Base-by-base conservation (phyloP, 2,329 filamentous ascomycete genomes). In the Monosporascus sp. region DNA sequence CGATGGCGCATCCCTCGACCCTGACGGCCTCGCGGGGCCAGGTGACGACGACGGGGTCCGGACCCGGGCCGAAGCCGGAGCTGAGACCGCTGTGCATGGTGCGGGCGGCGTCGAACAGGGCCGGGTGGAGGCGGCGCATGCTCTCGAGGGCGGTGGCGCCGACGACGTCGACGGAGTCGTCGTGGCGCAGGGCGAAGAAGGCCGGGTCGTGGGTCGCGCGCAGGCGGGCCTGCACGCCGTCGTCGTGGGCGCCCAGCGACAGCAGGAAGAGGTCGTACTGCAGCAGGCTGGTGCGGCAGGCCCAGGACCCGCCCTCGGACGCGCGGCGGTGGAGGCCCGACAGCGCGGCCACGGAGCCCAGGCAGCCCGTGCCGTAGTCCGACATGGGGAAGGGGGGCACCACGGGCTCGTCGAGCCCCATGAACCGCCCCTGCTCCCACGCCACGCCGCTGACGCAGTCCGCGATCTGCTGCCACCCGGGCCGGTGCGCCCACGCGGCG, bases 381-480 rank as follows among this genome's bases (percentile, higher is more conserved):
- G 78, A 82, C 58, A 84, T 83, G 31, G 81, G 81, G 54, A 85
- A 84, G 0, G 84, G 84, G 46, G 85, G 85, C 0, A 88, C 81
- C 1, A 88, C 78, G 17, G 85, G 84, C 62, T 87, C 84, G 35
- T 79, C 64, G 14, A 71, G 58, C 3, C 70, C 67, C 63, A 73
- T 69, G 56, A 73, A 74, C 26, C 56, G 58, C 27, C 70, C 71
- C 52, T 72, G 68, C 46, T 70, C 62, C 63, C 65, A 69, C 5
- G 69, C 65, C 8, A 72, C 62, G 35, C 70, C 70, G 3, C 68
- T 70, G 35, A 70, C 61, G 58, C 68, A 71, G 56, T 72, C 70
- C 22, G 67, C 67, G 43, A 72, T 71, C 55, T 72, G 70, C 55
- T 72, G 86, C 86, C 86, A 89, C 7, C 86, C 86, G 5, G 84